Base-by-base conservation (phyloP, 2,329 filamentous ascomycete genomes). In the Ciborinia camelliae region DNA sequence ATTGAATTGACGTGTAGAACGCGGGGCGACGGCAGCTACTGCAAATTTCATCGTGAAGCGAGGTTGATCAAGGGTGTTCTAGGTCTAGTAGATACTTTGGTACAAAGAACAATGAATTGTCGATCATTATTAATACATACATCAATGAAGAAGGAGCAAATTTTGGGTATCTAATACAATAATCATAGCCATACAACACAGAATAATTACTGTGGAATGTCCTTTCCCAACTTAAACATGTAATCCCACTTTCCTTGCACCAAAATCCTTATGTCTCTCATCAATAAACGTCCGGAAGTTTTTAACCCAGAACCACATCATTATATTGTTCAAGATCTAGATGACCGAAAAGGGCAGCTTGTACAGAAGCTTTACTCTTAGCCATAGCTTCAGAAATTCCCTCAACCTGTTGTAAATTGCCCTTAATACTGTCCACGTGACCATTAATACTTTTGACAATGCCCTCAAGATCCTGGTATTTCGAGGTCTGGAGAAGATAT, bases 391-490 rank as follows among this genome's bases (percentile, higher is more conserved):
- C 67, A 48, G 68, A 60, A 26, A 76, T 68, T 10, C 73, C 74
- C 35, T 70, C 47, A 28, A 76, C 68, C 60, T 74, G 73, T 47
- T 71, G 69, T 14, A 75, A 60, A 66, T 76, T 76, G 35, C 71
- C 69, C 39, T 72, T 64, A 43, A 76, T 71, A 52, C 69, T 75
- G 41, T 71, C 73, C 66, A 76, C 68, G 65, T 76, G 75, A 67
- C 70, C 70, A 48, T 68, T 61, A 9, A 76, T 57, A 4, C 73
- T 69, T 28, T 71, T 63, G 14, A 72, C 54, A 55, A 76, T 65
- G 10, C 64, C 66, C 35, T 68, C 54, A 1, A 76, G 62, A 65
- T 71, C 65, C n/a, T 72, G 69, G 58, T 75, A 73, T 35, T 71
- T 67, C 23, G 64, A 65, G 28, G 67, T 57, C 71, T 74, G 47